A percentile compares a stretch with the other conserved stretches of the same genome.
Conservation (phyloP, 495 filamentous ascomycete species). For the Pseudotulostoma volvatum region DNA sequence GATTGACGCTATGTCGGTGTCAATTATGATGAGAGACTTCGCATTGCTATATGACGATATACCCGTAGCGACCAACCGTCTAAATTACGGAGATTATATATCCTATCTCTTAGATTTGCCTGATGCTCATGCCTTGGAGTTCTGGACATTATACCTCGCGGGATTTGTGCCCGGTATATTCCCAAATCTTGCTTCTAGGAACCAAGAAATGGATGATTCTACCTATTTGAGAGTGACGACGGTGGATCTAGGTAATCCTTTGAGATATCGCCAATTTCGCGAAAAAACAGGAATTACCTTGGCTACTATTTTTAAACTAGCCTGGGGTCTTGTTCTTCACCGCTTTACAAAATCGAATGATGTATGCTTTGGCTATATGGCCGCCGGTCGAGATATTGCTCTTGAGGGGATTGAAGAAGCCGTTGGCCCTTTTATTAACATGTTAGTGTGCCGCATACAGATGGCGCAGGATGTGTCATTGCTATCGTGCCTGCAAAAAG, state of each 20-base stretch:
- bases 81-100: constrained; percentile 27
- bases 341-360: constrained; percentile 19
- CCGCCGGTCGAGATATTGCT: constrained; percentile 14
- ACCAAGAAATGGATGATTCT: too few relatives aligned
- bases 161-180: too few relatives aligned
- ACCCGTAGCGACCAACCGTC: constrained; percentile 2
- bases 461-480: constrained; percentile 1
- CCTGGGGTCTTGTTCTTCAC: constrained; percentile 22
- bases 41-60: constrained; percentile 17
- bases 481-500: constrained; percentile 11
- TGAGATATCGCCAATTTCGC: too few relatives aligned
- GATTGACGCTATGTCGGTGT: constrained; percentile 14
- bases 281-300: constrained; percentile 1
- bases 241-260: too few relatives aligned
- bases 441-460: background rate
- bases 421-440: constrained; percentile 1
- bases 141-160: too few relatives aligned
- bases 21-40: constrained; percentile 11
- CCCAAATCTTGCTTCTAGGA: too few relatives aligned
- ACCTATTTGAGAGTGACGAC: too few relatives aligned
- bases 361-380: constrained; percentile 21
- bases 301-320: constrained; percentile 15
- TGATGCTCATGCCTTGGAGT: too few relatives aligned
- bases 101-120: constrained; percentile 18
- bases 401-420: constrained; percentile 1